Percentiles rank a stretch among this genome's conserved stretches.
These are phyloP conservation scores for Didymella arachidicola DNA, from an alignment of 2,329 filamentous ascomycete genomes.

Conservation along the genomic window DNA sequence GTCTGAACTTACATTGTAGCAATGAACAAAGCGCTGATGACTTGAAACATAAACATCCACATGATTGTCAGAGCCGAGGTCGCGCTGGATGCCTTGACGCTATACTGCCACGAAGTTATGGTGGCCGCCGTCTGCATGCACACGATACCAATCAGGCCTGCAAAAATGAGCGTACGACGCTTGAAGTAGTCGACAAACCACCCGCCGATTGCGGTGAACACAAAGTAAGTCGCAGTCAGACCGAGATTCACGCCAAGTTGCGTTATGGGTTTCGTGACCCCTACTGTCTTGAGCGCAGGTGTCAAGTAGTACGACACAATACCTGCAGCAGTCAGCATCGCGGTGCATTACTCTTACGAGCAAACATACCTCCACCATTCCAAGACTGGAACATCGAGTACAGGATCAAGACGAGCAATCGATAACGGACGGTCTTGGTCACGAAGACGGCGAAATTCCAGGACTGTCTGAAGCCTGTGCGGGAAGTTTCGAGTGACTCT, in stretches of 20 bases:
- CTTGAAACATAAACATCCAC: slow-evolving; percentile 60
- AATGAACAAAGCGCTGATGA: slow-evolving; percentile 56
- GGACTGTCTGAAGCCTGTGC: slow-evolving; percentile 48
- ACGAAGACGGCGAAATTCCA: slow-evolving; percentile 60
- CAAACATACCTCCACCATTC: slow-evolving; percentile 52
- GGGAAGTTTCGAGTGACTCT: slow-evolving; percentile 54
- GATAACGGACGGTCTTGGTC: slow-evolving; percentile 54
- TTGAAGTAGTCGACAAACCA: slow-evolving; percentile 55
- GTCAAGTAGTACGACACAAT: slow-evolving; percentile 50
- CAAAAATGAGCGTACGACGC: slow-evolving; percentile 56
- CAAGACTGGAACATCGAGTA: slow-evolving; percentile 59
- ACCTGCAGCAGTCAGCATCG: background rate
- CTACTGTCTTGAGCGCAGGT: slow-evolving; percentile 53
- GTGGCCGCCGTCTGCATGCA: slow-evolving; percentile 56
- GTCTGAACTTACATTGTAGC: slow-evolving; percentile 51
- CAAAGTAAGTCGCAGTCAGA: slow-evolving; percentile 56
- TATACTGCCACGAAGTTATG: slow-evolving; percentile 59
- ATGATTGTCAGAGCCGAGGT: slow-evolving; percentile 55
- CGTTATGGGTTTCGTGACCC: slow-evolving; percentile 49
- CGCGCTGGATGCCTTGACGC: slow-evolving; percentile 35
- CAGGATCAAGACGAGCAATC: slow-evolving; percentile 55
- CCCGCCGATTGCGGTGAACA: slow-evolving; percentile 55
- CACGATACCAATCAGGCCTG: slow-evolving; percentile 55
- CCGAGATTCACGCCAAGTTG: slow-evolving; percentile 56
- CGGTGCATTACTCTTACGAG: background rate